phyloP scores from a whole-genome alignment of 371 early-diverging fungal genomes.

The Haplosporangium sp. region DNA sequence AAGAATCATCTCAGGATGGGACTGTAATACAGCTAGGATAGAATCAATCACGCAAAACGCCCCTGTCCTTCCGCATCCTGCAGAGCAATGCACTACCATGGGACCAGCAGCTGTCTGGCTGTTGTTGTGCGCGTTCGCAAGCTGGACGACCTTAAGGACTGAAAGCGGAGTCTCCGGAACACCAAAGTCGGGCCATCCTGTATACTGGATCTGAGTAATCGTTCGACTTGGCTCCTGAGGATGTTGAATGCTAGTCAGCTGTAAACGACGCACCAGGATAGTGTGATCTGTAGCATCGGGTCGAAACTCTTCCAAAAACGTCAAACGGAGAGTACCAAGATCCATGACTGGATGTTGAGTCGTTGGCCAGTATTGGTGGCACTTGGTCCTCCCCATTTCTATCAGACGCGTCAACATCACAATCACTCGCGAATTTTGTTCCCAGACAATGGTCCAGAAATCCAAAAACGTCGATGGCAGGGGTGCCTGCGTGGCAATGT shows the following conservation, averaged over 20 bases:
- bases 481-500: conserved; percentile 93
- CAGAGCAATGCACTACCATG: conserved; percentile 95
- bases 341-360: conserved; percentile 50
- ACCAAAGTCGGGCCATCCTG: conserved; percentile 93
- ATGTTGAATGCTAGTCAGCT: conserved; percentile 8
- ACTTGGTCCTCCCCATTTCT: conserved; percentile 80
- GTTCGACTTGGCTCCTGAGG: conserved; percentile 51
- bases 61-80: conserved; percentile 98
- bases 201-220: conserved; percentile 84
- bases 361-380: conserved; percentile 83
- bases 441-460: conserved; percentile 94
- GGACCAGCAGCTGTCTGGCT: conserved; percentile 63
- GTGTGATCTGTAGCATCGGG: conserved; percentile 21
- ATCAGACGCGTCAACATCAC: conserved; percentile 92
- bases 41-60: conserved; percentile 91
- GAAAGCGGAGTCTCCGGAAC: conserved; percentile 74
- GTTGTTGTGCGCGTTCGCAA: conserved; percentile 58
- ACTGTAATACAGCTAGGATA: conserved; percentile 58
- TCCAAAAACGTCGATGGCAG: conserved; percentile 83
- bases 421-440: conserved; percentile 78
- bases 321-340: conserved; percentile 56
- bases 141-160: conserved; percentile 70
- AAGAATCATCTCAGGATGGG: conserved; percentile 16
- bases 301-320: conserved; percentile 14
- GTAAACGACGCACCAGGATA: conserved; percentile 34